Evolutionary conservation across 768 basidiomycete genomes (phyloP).

Genomic region (Ramaria sp.): DNA sequence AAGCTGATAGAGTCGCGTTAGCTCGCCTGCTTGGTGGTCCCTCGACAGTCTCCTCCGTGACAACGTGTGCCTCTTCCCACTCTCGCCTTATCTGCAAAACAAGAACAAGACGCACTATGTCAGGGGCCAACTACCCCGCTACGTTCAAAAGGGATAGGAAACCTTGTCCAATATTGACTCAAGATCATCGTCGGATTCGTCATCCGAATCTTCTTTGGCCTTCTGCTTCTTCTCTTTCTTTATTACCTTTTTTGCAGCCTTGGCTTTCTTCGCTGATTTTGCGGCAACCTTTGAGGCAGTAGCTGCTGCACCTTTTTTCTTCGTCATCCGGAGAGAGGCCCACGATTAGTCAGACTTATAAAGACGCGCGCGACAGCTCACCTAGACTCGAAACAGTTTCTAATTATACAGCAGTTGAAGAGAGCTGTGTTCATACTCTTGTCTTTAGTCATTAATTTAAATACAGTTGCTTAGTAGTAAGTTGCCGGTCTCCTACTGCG

Average conservation of each 20-base stretch:
- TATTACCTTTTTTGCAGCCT: slow-evolving; percentile 45
- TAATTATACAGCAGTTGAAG: too few relatives aligned
- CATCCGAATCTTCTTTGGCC: slow-evolving; percentile 37
- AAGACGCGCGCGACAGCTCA: too few relatives aligned
- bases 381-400: too few relatives aligned
- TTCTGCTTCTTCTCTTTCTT: slow-evolving; percentile 41
- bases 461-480: too few relatives aligned
- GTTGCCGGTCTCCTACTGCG: too few relatives aligned
- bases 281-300: slow-evolving; percentile 27
- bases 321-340: slow-evolving; percentile 12
- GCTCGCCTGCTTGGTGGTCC: slow-evolving; percentile 77
- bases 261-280: slow-evolving; percentile 60
- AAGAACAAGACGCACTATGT: not conserved
- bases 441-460: too few relatives aligned
- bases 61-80: slow-evolving; percentile 73
- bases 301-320: slow-evolving; percentile 36
- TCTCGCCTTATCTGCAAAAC: slow-evolving; percentile 63
- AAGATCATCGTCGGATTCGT: slow-evolving; percentile 56
- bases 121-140: not conserved
- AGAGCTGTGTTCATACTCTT: too few relatives aligned
- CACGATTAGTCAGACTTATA: too few relatives aligned
- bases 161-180: slow-evolving; percentile 80
- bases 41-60: slow-evolving; percentile 77
- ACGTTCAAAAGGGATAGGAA: not conserved
- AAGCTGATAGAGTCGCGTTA: slow-evolving; percentile 72